phyloP scores from a whole-genome alignment of 805 yeast genomes.

The Grigorovia yakushimaensis region DNA sequence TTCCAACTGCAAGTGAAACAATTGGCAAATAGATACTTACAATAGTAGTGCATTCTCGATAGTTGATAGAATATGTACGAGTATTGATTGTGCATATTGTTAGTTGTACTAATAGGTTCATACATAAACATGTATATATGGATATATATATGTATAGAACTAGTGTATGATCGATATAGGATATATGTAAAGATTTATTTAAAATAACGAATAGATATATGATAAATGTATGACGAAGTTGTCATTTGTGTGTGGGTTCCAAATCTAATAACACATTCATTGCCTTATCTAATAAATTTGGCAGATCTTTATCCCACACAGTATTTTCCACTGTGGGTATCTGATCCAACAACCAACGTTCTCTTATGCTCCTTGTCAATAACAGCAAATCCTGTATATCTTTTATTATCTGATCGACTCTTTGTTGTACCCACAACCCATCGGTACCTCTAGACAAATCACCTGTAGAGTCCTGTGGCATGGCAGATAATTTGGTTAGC shows the following conservation, averaged over 20 bases:
- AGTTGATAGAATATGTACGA: too few species aligned
- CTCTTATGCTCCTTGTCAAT: slow-evolving; percentile 25
- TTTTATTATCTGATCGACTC: slow-evolving; percentile 20
- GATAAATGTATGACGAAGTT: too few species aligned
- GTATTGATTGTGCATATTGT: too few species aligned
- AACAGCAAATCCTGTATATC: slow-evolving; percentile 28
- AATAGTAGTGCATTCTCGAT: slow-evolving; percentile 7
- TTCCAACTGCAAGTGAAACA: slow-evolving; percentile 69
- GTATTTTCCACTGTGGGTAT: slow-evolving; percentile 13
- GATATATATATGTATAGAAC: too few species aligned
- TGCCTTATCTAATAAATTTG: slow-evolving; percentile 15
- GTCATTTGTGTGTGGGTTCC: not conserved
- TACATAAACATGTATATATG: too few species aligned
- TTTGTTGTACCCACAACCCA: slow-evolving; percentile 22
- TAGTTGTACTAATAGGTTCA: too few species aligned
- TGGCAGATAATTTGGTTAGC: slow-evolving; percentile 19
- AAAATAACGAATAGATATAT: too few species aligned
- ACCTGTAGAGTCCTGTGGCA: slow-evolving; percentile 7
- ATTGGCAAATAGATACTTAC: slow-evolving; percentile 69
- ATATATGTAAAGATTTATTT: not conserved
- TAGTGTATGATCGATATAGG: not conserved
- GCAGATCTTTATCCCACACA: slow-evolving; percentile 11
- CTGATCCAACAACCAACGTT: slow-evolving; percentile 28
- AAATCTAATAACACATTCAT: slow-evolving; percentile 14
- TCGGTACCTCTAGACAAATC: slow-evolving; percentile 22